A percentile compares a stretch with the other conserved stretches of the same genome.
These are phyloP conservation scores for Fusarium kyushuense DNA, from an alignment of 2,329 filamentous ascomycete species.

Conservation along the genomic window DNA sequence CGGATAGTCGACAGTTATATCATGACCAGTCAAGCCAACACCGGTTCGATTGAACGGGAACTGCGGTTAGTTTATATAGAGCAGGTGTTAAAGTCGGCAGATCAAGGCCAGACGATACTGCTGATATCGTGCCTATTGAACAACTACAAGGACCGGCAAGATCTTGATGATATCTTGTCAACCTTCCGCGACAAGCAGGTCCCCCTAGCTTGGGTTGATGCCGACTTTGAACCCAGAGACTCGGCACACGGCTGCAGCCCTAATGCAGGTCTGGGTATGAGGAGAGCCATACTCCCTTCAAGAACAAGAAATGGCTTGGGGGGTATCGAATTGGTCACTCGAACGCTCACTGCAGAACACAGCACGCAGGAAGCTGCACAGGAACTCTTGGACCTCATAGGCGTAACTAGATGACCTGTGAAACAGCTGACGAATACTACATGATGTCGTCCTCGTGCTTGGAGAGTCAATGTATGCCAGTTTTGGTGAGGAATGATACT, in stretches of 20 bases:
- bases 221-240: not conserved
- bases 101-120: conserved; percentile 13
- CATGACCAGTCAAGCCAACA: conserved; percentile 6
- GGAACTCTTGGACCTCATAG: conserved; percentile 5
- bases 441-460: not conserved
- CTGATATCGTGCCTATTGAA: conserved; percentile 19
- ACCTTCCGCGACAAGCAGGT: conserved; percentile 8
- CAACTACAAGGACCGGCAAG: conserved; percentile 2
- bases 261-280: too few relatives aligned
- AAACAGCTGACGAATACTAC: not conserved
- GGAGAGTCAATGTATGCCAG: not conserved
- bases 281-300: not conserved
- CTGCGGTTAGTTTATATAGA: conserved; percentile 23
- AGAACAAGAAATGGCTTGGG: not conserved
- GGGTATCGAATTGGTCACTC: conserved; percentile 4
- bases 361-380: conserved; percentile 3
- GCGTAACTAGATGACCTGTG: not conserved
- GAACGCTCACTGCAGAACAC: not conserved
- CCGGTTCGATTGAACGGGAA: not conserved
- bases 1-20: conserved; percentile 22
- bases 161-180: conserved; percentile 12
- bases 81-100: conserved; percentile 19
- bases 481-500: not conserved
- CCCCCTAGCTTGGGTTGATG: conserved; percentile 25
- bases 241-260: not conserved